Conservation (phyloP, 106 monocot genomes). For the Platanthera zijinensis region DNA sequence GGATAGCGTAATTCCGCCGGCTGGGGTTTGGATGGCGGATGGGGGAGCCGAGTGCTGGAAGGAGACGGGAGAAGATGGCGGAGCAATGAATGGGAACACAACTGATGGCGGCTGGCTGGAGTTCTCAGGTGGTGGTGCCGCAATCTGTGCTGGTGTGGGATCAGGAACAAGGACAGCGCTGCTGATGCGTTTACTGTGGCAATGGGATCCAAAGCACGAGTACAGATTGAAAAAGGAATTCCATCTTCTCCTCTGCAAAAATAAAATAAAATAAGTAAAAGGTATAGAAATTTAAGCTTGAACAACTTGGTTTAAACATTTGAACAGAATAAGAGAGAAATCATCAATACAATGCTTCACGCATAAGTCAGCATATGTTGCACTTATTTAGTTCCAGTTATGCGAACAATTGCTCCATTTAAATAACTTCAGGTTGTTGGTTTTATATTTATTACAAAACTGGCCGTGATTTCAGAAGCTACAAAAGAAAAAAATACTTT, state of each 20-base stretch:
- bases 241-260: constrained; percentile 73
- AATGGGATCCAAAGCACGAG: constrained; percentile 78
- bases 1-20: constrained; percentile 32
- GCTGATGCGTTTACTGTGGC: constrained; percentile 39
- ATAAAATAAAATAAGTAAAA: not conserved
- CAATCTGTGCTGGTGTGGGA: constrained; percentile 8
- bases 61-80: constrained; percentile 89
- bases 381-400: too few species aligned
- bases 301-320: too few species aligned
- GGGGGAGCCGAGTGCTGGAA: constrained; percentile 71
- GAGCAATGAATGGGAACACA: constrained; percentile 56
- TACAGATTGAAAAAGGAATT: constrained; percentile 51
- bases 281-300: too few species aligned
- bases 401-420: too few species aligned
- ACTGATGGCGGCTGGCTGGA: constrained; percentile 20
- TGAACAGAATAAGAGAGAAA: too few species aligned
- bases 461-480: too few species aligned
- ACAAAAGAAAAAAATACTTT: too few species aligned
- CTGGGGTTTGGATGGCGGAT: constrained; percentile 60
- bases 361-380: too few species aligned
- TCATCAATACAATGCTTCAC: too few species aligned
- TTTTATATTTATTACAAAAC: too few species aligned
- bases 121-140: constrained; percentile 21
- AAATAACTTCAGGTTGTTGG: too few species aligned
- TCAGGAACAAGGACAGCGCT: constrained; percentile 69